Conservation (phyloP, 2,329 filamentous ascomycete genomes). For the Chlorencoelia australis region DNA sequence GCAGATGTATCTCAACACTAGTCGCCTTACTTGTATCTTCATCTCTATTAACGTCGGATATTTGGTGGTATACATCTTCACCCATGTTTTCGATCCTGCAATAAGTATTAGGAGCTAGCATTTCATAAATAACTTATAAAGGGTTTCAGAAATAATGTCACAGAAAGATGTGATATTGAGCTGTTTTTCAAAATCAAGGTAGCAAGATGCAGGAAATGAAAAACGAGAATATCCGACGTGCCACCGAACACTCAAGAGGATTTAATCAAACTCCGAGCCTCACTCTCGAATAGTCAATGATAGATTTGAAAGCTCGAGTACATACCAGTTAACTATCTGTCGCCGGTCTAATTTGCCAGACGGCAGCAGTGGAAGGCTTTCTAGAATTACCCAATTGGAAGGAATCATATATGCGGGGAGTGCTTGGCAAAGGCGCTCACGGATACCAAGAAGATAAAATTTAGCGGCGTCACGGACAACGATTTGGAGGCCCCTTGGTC, state of each 20-base stretch:
- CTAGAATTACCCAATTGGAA: slow-evolving; percentile 7
- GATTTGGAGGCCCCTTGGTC: background rate
- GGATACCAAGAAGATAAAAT: slow-evolving; percentile 1
- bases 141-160: too few species aligned
- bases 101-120: too few species aligned
- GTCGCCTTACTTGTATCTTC: background rate
- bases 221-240: too few species aligned
- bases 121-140: too few species aligned
- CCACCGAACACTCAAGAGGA: too few species aligned
- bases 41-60: background rate
- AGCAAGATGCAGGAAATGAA: too few species aligned
- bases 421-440: slow-evolving; percentile 1
- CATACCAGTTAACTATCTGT: slow-evolving; percentile 1
- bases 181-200: too few species aligned
- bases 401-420: slow-evolving; percentile 10
- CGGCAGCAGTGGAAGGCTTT: slow-evolving; percentile 3
- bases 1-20: slow-evolving; percentile 17
- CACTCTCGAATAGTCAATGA: too few species aligned
- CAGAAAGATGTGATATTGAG: too few species aligned
- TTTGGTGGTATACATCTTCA: background rate
- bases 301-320: too few species aligned
- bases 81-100: background rate
- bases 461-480: background rate
- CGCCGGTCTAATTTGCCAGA: slow-evolving; percentile 9
- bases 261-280: too few species aligned